These are phyloP conservation scores for Raffaelea arxii DNA, from an alignment of 2,329 filamentous ascomycete genomes.

Conservation along the genomic window DNA sequence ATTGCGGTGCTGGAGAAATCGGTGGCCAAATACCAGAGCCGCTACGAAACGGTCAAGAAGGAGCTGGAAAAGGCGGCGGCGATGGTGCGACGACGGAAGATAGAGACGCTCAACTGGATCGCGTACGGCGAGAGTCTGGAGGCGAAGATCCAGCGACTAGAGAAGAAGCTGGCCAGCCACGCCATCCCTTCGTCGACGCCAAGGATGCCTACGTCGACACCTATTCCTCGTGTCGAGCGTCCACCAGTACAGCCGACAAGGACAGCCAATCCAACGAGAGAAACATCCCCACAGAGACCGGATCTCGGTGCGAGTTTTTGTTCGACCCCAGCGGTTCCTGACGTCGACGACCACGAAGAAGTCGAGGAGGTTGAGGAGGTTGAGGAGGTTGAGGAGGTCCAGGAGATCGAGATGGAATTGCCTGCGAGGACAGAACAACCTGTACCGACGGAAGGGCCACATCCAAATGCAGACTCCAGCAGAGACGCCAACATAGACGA, in stretches of 20 bases:
- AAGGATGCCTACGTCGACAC: neutral
- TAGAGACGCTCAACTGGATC: conserved; percentile 34
- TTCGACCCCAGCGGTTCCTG: too few relatives aligned
- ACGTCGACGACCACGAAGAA: neutral
- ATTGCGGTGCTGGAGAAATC: conserved; percentile 3
- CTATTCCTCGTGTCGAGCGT: neutral
- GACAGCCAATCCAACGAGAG: neutral
- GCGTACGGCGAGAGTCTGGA: conserved; percentile 33
- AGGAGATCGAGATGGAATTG: neutral
- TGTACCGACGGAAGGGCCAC: neutral
- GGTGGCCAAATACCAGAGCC: conserved; percentile 10
- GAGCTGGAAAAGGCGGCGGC: conserved; percentile 29
- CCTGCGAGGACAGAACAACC: neutral
- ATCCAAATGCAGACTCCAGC: neutral
- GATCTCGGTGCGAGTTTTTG: conserved; percentile 7
- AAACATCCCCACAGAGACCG: neutral
- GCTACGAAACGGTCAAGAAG: conserved; percentile 1
- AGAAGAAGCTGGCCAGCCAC: too few relatives aligned
- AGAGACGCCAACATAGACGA: neutral
- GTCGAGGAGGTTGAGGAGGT: too few relatives aligned
- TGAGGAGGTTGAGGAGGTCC: too few relatives aligned
- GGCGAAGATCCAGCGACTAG: conserved; percentile 31
- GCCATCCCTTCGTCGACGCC: neutral
- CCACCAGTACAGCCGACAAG: neutral
- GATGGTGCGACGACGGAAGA: conserved; percentile 28